Base-by-base conservation (phyloP, 116 monocot genomes). In the Iris pallida region DNA sequence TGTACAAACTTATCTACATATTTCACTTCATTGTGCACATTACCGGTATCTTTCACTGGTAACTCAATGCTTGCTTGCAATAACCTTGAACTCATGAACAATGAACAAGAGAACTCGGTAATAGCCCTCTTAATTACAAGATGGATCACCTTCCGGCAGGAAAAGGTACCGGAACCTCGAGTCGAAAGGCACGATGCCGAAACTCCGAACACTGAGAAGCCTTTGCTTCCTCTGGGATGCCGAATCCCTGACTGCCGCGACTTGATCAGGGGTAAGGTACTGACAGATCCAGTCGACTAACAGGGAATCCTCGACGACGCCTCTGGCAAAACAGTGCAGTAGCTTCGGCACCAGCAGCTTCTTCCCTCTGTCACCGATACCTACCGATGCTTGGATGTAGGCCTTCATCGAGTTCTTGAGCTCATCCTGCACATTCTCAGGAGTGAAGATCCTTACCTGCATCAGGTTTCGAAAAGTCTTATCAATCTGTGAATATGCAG, bases 281-380 rank as follows among this genome's bases (percentile, higher is more conserved):
- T 72, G 84, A 57, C 90, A 94, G 48, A 94, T 90, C 90, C 94
- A 94, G 67, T 94, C 94, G n/a, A 87, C 79, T 15, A 94, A 76
- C 56, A 94, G 30, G 12, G 94, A 94, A 65, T 90, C 94, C 71
- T 94, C 90, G 4, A 90, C 94, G 53, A 79, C 65, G 19, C 81
- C 87, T 41, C 81, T 81, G 4, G 85, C 90, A 65, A 80, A 90
- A 59, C 76, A 77, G 49, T 90, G 76, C 40, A 90, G 53, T 54
- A 94, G 46, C 55, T 87, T 89, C 7, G 93, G 93, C 42, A 94
- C 85, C 13, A 94, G 67, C 17, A 94, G 76, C 54, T 85, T 90
- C 54, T 85, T 30, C 10, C 94, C 94, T 59, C 79, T 83, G 16
- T 83, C 85, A 60, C 71, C 81, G 65, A 90, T 73, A 46, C 90